phyloP scores from a whole-genome alignment of 2,329 filamentous ascomycete genomes.

The Cladobotryum mycophilum region DNA sequence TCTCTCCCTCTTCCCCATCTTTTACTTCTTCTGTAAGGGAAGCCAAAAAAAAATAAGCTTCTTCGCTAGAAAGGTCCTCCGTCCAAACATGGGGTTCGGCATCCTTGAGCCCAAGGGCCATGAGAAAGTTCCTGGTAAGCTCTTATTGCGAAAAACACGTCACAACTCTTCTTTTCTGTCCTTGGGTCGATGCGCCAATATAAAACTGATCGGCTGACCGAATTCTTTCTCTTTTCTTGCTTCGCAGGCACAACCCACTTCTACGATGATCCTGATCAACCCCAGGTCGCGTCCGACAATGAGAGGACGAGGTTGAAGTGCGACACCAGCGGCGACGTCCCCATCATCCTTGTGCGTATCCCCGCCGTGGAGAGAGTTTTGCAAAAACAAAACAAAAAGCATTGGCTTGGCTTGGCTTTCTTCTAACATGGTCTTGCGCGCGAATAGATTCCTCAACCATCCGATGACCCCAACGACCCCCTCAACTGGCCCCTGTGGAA shows the following conservation, averaged over 20 bases:
- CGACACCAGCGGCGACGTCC: conserved; percentile 57
- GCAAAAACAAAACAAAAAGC: no score
- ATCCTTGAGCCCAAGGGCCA: conserved; percentile 63
- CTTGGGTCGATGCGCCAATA: neutral
- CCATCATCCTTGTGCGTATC: conserved; percentile 65
- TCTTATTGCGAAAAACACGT: neutral
- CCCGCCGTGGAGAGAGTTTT: neutral
- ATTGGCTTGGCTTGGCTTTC: no score
- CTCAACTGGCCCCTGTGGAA: conserved; percentile 80
- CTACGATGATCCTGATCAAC: conserved; percentile 51
- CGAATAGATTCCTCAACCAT: conserved; percentile 67
- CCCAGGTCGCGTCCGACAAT: conserved; percentile 35
- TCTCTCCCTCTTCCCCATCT: conserved; percentile 1
- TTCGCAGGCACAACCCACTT: conserved; percentile 55
- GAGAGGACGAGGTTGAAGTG: conserved; percentile 56
- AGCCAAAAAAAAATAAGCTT: neutral
- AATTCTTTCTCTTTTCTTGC: neutral
- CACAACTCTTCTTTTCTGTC: neutral
- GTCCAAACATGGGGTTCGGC: conserved; percentile 45
- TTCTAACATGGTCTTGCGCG: neutral
- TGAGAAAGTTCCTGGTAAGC: conserved; percentile 67
- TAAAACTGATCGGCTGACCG: neutral
- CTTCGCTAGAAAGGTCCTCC: no score
- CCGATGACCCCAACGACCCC: conserved; percentile 85
- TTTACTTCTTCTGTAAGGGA: neutral